Percentiles rank a stretch among this genome's conserved stretches.
Evolutionary conservation across 345 rosid species (phyloP).

Genomic region (Barbarea vulgaris): DNA sequence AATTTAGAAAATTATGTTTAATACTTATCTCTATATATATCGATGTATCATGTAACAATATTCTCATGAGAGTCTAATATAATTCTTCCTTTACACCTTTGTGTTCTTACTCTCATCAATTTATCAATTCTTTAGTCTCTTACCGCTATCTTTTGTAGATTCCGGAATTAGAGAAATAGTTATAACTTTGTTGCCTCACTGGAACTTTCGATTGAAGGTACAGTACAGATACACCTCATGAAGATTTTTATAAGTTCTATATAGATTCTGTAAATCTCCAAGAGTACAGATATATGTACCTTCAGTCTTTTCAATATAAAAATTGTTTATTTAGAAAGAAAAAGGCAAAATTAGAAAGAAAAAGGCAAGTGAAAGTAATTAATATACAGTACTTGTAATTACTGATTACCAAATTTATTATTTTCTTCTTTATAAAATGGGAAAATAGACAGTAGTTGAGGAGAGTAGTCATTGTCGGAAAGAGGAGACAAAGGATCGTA

Average conservation of each 20-base stretch:
- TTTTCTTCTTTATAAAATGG: too few relatives aligned
- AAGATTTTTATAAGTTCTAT: not conserved
- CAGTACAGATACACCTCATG: not conserved
- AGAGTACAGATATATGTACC: not conserved
- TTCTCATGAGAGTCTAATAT: too few relatives aligned
- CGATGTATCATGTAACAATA: too few relatives aligned
- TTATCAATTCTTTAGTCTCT: too few relatives aligned
- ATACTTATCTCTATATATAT: too few relatives aligned
- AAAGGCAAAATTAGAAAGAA: too few relatives aligned
- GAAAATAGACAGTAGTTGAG: not conserved
- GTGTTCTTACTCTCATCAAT: too few relatives aligned
- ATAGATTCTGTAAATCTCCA: constrained; percentile 3
- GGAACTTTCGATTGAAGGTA: not conserved
- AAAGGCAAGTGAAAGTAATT: not conserved
- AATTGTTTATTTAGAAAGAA: not conserved
- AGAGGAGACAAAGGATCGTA: constrained; percentile 28
- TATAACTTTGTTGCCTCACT: not conserved
- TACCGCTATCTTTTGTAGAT: not conserved
- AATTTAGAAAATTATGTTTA: too few relatives aligned
- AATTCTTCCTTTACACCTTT: too few relatives aligned
- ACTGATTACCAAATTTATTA: not conserved
- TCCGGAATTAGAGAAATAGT: not conserved
- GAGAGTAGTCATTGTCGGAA: constrained; percentile 26
- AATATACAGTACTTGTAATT: not conserved
- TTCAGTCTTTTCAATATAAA: not conserved